Evolutionary conservation across 305 asterid genomes (phyloP).

Genomic region (Vinca major): DNA sequence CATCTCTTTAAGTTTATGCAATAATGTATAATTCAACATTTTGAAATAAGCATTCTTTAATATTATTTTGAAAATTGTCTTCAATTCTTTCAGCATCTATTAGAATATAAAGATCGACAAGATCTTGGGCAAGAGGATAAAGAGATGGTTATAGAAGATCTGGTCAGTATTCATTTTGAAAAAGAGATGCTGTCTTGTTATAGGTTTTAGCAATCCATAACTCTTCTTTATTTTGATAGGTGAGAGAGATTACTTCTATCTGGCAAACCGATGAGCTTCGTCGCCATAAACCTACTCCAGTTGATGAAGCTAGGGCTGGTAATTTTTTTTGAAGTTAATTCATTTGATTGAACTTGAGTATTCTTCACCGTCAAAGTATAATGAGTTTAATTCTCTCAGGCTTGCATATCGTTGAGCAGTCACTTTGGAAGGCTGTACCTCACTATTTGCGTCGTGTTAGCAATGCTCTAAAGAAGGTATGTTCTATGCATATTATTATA

Average conservation of each 20-base stretch:
- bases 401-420: constrained; percentile 84
- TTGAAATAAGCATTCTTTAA: not conserved
- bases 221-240: constrained; percentile 33
- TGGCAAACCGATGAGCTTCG: constrained; percentile 99
- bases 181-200: not conserved
- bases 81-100: constrained; percentile 64
- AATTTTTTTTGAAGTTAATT: constrained; percentile 12
- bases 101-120: constrained; percentile 78
- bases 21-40: not conserved
- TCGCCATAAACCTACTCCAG: constrained; percentile 97
- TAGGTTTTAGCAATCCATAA: constrained; percentile 12
- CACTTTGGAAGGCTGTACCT: constrained; percentile 98
- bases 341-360: not conserved
- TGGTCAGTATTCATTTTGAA: constrained; percentile 41
- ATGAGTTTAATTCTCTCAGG: constrained; percentile 40
- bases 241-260: constrained; percentile 87
- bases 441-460: constrained; percentile 89
- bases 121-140: constrained; percentile 83
- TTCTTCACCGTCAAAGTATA: constrained; percentile 9
- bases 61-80: constrained; percentile 2
- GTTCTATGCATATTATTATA: constrained; percentile 8
- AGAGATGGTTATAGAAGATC: constrained; percentile 90
- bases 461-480: constrained; percentile 89
- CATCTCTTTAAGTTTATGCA: constrained; percentile 13
- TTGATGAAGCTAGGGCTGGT: constrained; percentile 99